Percentiles rank a stretch among this genome's conserved stretches.
Evolutionary conservation across 495 filamentous ascomycete species (phyloP).

Genomic region (Aspergillus hancockii): DNA sequence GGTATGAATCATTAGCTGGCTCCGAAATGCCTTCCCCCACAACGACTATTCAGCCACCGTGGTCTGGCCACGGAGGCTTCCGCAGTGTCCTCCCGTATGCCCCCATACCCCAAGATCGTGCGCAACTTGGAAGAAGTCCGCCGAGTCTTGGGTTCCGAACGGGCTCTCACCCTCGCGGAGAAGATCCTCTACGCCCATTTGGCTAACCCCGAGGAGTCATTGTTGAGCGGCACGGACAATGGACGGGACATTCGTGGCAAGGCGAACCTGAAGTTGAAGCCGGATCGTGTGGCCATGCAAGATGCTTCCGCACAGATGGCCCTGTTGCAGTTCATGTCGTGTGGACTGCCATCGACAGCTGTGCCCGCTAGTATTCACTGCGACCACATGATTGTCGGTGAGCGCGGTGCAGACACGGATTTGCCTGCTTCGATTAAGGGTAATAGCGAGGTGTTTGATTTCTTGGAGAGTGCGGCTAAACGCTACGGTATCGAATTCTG

Average conservation of each 20-base stretch:
- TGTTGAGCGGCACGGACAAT: constrained; percentile 77
- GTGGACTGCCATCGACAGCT: constrained; percentile 84
- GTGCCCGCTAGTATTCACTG: constrained; percentile 98
- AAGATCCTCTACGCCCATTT: constrained; percentile 98
- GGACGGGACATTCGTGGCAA: constrained; percentile 77
- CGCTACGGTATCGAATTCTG: constrained; percentile 99
- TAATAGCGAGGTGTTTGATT: constrained; percentile 97
- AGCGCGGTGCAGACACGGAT: constrained; percentile 83
- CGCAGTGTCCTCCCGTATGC: constrained; percentile 48
- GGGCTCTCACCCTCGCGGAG: constrained; percentile 83
- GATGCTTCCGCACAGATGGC: constrained; percentile 99
- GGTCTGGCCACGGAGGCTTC: constrained; percentile 38
- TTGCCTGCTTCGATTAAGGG: constrained; percentile 82
- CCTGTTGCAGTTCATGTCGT: constrained; percentile 97
- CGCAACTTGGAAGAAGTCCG: constrained; percentile 65
- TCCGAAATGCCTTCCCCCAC: constrained; percentile 28
- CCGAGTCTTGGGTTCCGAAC: constrained; percentile 63
- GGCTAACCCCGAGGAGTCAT: constrained; percentile 79
- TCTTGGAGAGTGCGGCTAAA: constrained; percentile 89
- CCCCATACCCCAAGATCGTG: constrained; percentile 65
- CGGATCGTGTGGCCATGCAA: constrained; percentile 97
- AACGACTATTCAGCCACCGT: constrained; percentile 23
- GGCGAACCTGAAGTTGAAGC: constrained; percentile 96
- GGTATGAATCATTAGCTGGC: constrained; percentile 21
- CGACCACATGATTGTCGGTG: constrained; percentile 97